A percentile compares a stretch with the other conserved stretches of the same genome.
phyloP scores from a whole-genome alignment of 148 eudicot species.

The Rhododendron vialii region DNA sequence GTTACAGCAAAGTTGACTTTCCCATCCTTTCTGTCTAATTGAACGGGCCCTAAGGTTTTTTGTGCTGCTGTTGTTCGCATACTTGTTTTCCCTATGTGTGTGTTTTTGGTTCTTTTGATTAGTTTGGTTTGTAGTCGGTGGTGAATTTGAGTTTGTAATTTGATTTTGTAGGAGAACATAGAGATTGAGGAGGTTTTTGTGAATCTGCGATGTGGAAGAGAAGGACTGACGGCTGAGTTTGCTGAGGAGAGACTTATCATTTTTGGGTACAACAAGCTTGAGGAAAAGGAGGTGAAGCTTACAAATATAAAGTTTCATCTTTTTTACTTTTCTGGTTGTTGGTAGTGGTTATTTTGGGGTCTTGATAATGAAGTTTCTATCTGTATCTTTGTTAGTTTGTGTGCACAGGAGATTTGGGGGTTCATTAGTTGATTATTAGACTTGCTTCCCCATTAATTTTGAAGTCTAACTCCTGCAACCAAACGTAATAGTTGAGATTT shows the following conservation, averaged over 20 bases:
- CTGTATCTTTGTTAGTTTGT: background rate
- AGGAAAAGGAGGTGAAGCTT: constrained; percentile 62
- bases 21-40: too few relatives aligned
- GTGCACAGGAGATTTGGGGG: background rate
- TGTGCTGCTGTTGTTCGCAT: background rate
- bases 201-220: constrained; percentile 74
- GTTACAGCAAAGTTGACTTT: too few relatives aligned
- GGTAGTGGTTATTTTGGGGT: background rate
- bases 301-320: background rate
- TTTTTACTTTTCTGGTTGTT: background rate
- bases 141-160: constrained; percentile 6
- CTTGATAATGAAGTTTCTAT: background rate
- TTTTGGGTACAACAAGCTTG: constrained; percentile 89
- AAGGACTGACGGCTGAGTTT: constrained; percentile 58
- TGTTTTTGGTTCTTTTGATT: background rate
- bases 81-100: background rate
- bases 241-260: constrained; percentile 66
- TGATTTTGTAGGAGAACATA: constrained; percentile 62
- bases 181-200: constrained; percentile 82
- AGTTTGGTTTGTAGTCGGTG: background rate
- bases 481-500: background rate
- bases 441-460: background rate
- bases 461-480: background rate
- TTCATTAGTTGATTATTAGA: background rate
- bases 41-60: too few relatives aligned